Conservation (phyloP, 371 early-diverging fungal genomes). For the Rhizopus sp. region DNA sequence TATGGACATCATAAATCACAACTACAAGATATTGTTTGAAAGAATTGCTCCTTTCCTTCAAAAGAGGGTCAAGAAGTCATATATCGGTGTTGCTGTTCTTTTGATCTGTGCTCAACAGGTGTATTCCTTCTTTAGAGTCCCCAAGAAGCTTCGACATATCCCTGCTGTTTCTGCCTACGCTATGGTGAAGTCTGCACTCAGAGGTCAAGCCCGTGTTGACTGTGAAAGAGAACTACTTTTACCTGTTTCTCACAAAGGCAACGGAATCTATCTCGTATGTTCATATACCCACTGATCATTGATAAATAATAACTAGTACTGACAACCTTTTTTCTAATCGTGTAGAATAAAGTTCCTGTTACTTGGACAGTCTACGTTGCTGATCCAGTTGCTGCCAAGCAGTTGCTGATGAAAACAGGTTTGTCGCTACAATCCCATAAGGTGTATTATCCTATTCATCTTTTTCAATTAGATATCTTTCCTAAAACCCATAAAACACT, state of each 20-base stretch:
- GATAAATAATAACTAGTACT: not conserved
- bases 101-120: not conserved
- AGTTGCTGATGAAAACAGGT: slow-evolving; percentile 37
- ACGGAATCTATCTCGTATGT: slow-evolving; percentile 9
- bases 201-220: not conserved
- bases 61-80: not conserved
- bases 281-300: not conserved
- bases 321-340: not conserved
- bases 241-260: not conserved
- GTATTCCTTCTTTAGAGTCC: not conserved
- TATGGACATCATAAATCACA: not conserved
- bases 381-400: slow-evolving; percentile 29
- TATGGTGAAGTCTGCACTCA: not conserved
- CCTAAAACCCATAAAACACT: slow-evolving; percentile 17
- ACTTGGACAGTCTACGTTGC: slow-evolving; percentile 35
- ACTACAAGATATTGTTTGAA: not conserved
- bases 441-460: not conserved
- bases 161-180: not conserved
- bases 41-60: not conserved
- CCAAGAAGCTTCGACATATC: slow-evolving; percentile 6
- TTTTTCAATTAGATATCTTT: slow-evolving; percentile 7
- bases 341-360: slow-evolving; percentile 26
- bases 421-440: not conserved
- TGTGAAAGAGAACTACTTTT: not conserved
- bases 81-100: slow-evolving; percentile 1